Base-by-base conservation (phyloP, 2,329 filamentous ascomycete species). In the Lachnellula arida region DNA sequence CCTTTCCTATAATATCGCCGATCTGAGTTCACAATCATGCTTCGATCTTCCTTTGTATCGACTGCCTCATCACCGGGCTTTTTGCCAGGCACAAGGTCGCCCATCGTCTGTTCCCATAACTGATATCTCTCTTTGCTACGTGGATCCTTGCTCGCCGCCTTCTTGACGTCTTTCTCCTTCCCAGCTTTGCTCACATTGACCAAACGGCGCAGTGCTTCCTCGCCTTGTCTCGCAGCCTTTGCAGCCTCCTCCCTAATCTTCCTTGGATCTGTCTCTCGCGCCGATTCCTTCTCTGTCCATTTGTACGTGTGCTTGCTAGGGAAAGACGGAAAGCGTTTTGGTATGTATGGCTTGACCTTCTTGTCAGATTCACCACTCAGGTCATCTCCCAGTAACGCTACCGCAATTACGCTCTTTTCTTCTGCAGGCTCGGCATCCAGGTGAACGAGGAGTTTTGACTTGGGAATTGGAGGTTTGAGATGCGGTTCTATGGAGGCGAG, bases 291-390 rank as follows among this genome's bases (percentile, higher is more conserved):
- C 2, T 79, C 78, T 0, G 83, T 86, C 64, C 79, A 81, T 40
- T 77, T 79, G 70, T 85, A 87, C 3, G 83, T 86, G 63, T 86
- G 82, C 46, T 80, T 81, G 67, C 82, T 85, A 0, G 84, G 84
- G 57, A 86, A 86, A 9, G 78, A 75, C 0, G 84, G 84, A 51
- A 87, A 84, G 0, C 76, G 75, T 37, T 72, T 70, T 0, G 84
- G 84, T 11, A 87, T 84, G 68, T 82, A 85, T 23, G 68, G 54
- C 63, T 79, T 80, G 12, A 74, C 68, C 8, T 78, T 75, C 63
- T 84, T 85, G 60, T 86, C 83, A 1, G 73, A 63, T 55, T 76
- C 75, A 39, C 84, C 84, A 56, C 82, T 84, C 2, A 87, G 73
- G 53, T 85, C 82, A 4, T 75, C 69, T 23, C 79, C 78, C 8